Conservation (phyloP, 75 land plant species). For the Pseudotsuga menziesii region DNA sequence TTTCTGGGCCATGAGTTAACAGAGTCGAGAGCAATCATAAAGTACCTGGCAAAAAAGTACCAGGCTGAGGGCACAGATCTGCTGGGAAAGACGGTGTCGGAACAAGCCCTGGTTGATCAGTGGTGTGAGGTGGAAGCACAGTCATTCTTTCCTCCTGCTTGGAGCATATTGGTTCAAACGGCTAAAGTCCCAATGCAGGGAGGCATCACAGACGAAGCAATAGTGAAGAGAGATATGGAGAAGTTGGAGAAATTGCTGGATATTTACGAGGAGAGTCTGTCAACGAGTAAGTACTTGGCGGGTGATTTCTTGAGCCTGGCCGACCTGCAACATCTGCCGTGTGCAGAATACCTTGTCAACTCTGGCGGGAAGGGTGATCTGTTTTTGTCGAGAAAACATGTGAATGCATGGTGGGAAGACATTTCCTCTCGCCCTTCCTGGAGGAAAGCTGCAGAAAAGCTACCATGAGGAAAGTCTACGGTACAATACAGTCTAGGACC, state of each 20-base stretch:
- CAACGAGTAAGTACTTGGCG: conserved; percentile 18
- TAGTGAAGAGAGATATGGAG: conserved; percentile 9
- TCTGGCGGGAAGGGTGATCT: conserved; percentile 19
- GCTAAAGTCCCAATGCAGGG: conserved; percentile 13
- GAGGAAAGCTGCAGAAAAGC: conserved; percentile 11
- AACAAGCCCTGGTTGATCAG: conserved; percentile 35
- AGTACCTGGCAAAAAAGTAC: conserved; percentile 33
- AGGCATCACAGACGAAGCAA: not conserved
- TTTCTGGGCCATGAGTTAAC: not conserved
- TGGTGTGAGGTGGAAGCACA: conserved; percentile 47
- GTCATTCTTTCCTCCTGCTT: conserved; percentile 21
- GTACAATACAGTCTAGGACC: too few relatives aligned
- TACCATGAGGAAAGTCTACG: too few relatives aligned
- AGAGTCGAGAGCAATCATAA: conserved; percentile 42
- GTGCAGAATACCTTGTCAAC: conserved; percentile 24
- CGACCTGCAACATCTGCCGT: conserved; percentile 22
- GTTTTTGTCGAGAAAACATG: conserved; percentile 20
- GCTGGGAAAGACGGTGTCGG: conserved; percentile 23
- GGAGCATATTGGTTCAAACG: not conserved
- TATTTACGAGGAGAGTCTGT: conserved; percentile 21
- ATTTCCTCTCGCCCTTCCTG: conserved; percentile 31
- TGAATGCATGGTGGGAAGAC: conserved; percentile 35
- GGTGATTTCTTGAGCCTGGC: conserved; percentile 32
- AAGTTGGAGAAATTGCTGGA: conserved; percentile 28
- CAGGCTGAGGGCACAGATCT: conserved; percentile 18